Conservation (phyloP, 805 yeast genomes). For the Blastobotrys parvus region DNA sequence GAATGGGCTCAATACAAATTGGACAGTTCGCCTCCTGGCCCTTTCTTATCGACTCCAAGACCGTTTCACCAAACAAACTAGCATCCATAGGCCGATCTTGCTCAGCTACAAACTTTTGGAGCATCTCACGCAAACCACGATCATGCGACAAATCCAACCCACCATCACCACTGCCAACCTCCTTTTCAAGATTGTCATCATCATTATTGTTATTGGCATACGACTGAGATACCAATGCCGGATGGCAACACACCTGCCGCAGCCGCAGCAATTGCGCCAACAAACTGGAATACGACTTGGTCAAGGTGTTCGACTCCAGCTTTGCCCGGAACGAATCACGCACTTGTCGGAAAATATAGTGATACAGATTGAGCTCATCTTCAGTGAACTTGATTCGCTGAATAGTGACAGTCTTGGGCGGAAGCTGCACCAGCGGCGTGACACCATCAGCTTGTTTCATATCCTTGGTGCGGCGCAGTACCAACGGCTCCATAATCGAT, state of each 20-base stretch:
- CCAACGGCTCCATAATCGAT: slow-evolving; percentile 72
- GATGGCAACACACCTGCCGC: slow-evolving; percentile 85
- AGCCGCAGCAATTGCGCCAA: slow-evolving; percentile 75
- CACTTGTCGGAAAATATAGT: slow-evolving; percentile 61
- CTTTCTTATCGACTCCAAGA: slow-evolving; percentile 21
- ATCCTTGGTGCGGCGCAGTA: slow-evolving; percentile 75
- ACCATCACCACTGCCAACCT: slow-evolving; percentile 6
- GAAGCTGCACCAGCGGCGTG: slow-evolving; percentile 64
- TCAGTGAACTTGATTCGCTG: slow-evolving; percentile 60
- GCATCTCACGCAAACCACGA: slow-evolving; percentile 16
- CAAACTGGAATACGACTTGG: slow-evolving; percentile 68
- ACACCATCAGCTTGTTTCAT: slow-evolving; percentile 74
- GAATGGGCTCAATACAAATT: slow-evolving; percentile 66
- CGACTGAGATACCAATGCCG: slow-evolving; percentile 47
- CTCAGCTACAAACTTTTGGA: slow-evolving; percentile 12
- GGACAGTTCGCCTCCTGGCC: slow-evolving; percentile 61
- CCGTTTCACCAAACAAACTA: slow-evolving; percentile 14
- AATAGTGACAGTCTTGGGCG: slow-evolving; percentile 63
- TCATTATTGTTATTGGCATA: slow-evolving; percentile 8
- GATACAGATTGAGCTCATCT: slow-evolving; percentile 57
- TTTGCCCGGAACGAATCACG: slow-evolving; percentile 32
- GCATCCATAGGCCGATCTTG: slow-evolving; percentile 11
- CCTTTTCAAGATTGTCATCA: slow-evolving; percentile 12
- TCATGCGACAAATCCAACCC: slow-evolving; percentile 20
- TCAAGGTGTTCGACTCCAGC: slow-evolving; percentile 47